These are phyloP conservation scores for Ophiognomonia clavigignenti-juglandacearum DNA, from an alignment of 2,329 filamentous ascomycete genomes.

Conservation along the genomic window DNA sequence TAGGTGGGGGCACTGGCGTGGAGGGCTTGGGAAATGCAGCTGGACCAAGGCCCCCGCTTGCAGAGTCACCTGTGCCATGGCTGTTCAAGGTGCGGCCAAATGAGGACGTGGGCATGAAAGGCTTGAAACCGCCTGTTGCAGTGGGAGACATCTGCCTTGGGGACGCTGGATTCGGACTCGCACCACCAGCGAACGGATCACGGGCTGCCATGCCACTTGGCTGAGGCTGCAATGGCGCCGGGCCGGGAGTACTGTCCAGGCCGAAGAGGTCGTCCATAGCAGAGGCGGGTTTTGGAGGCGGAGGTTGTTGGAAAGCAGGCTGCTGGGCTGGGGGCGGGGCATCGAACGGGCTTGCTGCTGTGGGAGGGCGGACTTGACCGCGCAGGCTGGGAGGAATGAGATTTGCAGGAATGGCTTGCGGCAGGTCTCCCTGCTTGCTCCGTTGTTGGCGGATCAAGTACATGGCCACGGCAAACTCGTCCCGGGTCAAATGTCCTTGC, in stretches of 20 bases:
- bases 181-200: slow-evolving; percentile 58
- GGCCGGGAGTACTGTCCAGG: slow-evolving; percentile 62
- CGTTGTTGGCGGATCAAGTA: slow-evolving; percentile 90
- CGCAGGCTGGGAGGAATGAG: slow-evolving; percentile 86
- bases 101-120: slow-evolving; percentile 86
- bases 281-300: slow-evolving; percentile 44
- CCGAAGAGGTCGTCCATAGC: slow-evolving; percentile 93
- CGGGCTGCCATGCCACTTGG: slow-evolving; percentile 68
- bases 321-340: slow-evolving; percentile 35
- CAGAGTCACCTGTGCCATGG: slow-evolving; percentile 66
- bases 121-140: slow-evolving; percentile 62
- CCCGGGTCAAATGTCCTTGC: slow-evolving; percentile 75
- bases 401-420: slow-evolving; percentile 71
- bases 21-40: slow-evolving; percentile 28
- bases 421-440: slow-evolving; percentile 65
- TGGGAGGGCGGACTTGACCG: slow-evolving; percentile 46
- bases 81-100: slow-evolving; percentile 81
- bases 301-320: slow-evolving; percentile 32
- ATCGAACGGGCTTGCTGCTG: slow-evolving; percentile 47
- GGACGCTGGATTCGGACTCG: slow-evolving; percentile 47
- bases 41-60: slow-evolving; percentile 3
- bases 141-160: slow-evolving; percentile 44
- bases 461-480: slow-evolving; percentile 97
- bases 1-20: slow-evolving; percentile 22
- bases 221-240: slow-evolving; percentile 54